phyloP scores from a whole-genome alignment of 2,329 filamentous ascomycete genomes.

The Exserohilum rostratum region DNA sequence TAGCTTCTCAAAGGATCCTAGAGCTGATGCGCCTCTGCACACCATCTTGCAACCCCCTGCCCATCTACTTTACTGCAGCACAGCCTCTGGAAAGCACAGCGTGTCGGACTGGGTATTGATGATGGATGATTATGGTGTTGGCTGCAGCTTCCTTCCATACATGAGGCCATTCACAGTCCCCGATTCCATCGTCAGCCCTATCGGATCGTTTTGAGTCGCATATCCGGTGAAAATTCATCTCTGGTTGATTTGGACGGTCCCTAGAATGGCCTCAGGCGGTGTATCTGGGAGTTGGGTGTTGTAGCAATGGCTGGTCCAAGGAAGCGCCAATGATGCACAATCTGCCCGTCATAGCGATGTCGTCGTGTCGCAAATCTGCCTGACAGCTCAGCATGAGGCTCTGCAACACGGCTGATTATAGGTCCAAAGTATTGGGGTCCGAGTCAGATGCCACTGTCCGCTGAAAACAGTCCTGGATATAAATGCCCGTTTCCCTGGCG shows the following conservation, averaged over 20 bases:
- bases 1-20: neutral
- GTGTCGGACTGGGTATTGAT: neutral
- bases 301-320: neutral
- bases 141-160: neutral
- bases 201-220: neutral
- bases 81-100: conserved; percentile 1
- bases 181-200: neutral
- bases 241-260: neutral
- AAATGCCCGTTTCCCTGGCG: neutral
- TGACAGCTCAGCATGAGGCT: conserved; percentile 2
- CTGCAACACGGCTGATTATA: neutral
- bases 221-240: conserved; percentile 1
- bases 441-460: neutral
- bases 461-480: neutral
- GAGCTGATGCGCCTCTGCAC: conserved; percentile 7
- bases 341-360: neutral
- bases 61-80: neutral
- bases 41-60: conserved; percentile 7
- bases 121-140: neutral
- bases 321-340: neutral
- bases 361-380: neutral
- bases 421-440: neutral
- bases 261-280: conserved; percentile 6
- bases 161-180: neutral
- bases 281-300: neutral